Percentiles rank a stretch among this genome's conserved stretches.
phyloP scores from a whole-genome alignment of 148 eudicot genomes.

The Camellia lanceoleosa region DNA sequence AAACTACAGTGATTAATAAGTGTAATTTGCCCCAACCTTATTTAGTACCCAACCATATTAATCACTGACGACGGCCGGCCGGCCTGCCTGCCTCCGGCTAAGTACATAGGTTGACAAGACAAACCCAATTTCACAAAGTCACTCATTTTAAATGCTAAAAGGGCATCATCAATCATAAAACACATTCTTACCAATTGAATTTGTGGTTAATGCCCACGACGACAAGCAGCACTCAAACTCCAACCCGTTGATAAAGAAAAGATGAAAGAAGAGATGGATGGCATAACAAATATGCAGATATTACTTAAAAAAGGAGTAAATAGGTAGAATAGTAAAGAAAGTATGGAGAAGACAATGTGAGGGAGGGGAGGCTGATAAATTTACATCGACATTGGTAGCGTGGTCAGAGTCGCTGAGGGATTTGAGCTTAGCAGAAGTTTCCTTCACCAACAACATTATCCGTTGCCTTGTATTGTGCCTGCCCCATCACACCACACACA shows the following conservation, averaged over 20 bases:
- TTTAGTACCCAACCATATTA: neutral
- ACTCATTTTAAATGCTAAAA: neutral
- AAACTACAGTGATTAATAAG: no score
- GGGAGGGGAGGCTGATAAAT: neutral
- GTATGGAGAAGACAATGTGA: neutral
- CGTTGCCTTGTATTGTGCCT: slow-evolving; percentile 62
- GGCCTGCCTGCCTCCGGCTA: neutral
- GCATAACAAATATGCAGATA: neutral
- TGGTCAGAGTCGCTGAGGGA: slow-evolving; percentile 52
- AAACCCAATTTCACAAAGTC: neutral
- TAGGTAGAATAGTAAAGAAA: neutral
- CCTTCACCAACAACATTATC: slow-evolving; percentile 59
- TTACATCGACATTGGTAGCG: slow-evolving; percentile 41
- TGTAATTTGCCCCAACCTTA: neutral
- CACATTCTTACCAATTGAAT: neutral
- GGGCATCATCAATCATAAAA: neutral
- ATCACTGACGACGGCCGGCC: neutral
- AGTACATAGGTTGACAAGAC: neutral
- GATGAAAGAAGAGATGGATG: neutral
- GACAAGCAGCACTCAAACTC: neutral
- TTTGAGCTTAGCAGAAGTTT: slow-evolving; percentile 69
- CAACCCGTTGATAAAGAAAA: neutral
- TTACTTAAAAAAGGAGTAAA: neutral
- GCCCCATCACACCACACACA: neutral
- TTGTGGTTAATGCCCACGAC: neutral